Conservation (phyloP, 2,329 filamentous ascomycete genomes). For the Phialemoniopsis sp. region DNA sequence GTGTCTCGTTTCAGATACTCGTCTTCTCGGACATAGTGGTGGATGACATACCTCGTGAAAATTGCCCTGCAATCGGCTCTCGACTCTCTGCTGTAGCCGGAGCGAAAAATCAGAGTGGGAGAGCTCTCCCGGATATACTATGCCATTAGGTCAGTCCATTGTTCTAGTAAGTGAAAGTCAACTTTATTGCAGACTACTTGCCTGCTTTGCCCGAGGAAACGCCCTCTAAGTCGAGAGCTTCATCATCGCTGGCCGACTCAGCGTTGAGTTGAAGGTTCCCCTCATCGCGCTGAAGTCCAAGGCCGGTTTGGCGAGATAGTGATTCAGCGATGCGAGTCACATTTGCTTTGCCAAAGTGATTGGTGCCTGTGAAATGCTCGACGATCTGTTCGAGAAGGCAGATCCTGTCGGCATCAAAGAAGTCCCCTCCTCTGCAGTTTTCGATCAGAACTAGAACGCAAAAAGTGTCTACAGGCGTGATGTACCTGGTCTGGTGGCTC, state of each 20-base stretch:
- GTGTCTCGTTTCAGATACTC: slow-evolving; percentile 11
- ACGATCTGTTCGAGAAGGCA: slow-evolving; percentile 9
- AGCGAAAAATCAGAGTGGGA: slow-evolving; percentile 49
- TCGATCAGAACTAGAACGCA: background rate
- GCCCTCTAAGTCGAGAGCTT: slow-evolving; percentile 22
- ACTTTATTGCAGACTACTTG: too few species aligned
- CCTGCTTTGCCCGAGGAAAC: slow-evolving; percentile 36
- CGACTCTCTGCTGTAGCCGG: slow-evolving; percentile 21
- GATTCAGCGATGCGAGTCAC: too few species aligned
- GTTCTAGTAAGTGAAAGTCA: too few species aligned
- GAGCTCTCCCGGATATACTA: slow-evolving; percentile 48
- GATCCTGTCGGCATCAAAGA: background rate
- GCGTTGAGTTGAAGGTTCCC: slow-evolving; percentile 11
- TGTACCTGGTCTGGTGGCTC: background rate
- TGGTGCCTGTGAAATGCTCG: too few species aligned
- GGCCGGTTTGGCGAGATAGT: slow-evolving; percentile 10
- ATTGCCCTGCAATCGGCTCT: too few species aligned
- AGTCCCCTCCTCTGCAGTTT: background rate
- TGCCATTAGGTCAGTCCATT: too few species aligned
- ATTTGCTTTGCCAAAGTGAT: too few species aligned
- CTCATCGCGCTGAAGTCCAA: slow-evolving; percentile 12
- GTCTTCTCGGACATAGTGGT: slow-evolving; percentile 1
- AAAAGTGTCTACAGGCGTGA: background rate
- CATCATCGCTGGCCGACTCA: slow-evolving; percentile 13
- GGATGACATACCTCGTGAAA: too few species aligned